Evolutionary conservation across 2,329 filamentous ascomycete genomes (phyloP).

Genomic region (Dothideomycetes sp.): DNA sequence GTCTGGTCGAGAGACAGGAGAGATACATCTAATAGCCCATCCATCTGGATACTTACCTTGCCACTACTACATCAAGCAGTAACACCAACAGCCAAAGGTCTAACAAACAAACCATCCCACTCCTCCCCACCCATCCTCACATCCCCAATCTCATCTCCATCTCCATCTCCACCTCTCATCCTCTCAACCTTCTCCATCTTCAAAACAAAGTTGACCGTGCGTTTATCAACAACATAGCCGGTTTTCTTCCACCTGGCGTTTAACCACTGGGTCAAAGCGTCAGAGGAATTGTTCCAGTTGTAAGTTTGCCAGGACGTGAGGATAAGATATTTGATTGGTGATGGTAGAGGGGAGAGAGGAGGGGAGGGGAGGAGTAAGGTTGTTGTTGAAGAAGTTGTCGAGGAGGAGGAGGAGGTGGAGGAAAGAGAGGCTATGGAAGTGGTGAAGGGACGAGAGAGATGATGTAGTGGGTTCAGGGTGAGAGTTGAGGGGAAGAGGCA

Average conservation of each 20-base stretch:
- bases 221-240: constrained; percentile 18
- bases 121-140: too few species aligned
- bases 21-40: too few species aligned
- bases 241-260: constrained; percentile 23
- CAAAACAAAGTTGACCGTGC: constrained; percentile 21
- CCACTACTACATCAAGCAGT: too few species aligned
- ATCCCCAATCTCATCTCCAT: constrained; percentile 15
- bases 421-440: neutral
- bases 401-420: neutral
- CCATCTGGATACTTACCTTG: too few species aligned
- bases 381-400: neutral
- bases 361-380: neutral
- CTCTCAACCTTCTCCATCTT: constrained; percentile 12
- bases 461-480: constrained; percentile 1
- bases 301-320: constrained; percentile 18
- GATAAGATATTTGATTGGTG: constrained; percentile 17
- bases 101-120: too few species aligned
- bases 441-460: neutral
- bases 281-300: constrained; percentile 18
- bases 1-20: too few species aligned
- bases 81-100: too few species aligned
- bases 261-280: constrained; percentile 22
- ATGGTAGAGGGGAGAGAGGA: constrained; percentile 2
- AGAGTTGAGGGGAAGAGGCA: neutral
- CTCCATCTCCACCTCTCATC: constrained; percentile 18